These are phyloP conservation scores for Trypanosoma caninum DNA, from an alignment of 208 protist genomes.

Conservation along the genomic window DNA sequence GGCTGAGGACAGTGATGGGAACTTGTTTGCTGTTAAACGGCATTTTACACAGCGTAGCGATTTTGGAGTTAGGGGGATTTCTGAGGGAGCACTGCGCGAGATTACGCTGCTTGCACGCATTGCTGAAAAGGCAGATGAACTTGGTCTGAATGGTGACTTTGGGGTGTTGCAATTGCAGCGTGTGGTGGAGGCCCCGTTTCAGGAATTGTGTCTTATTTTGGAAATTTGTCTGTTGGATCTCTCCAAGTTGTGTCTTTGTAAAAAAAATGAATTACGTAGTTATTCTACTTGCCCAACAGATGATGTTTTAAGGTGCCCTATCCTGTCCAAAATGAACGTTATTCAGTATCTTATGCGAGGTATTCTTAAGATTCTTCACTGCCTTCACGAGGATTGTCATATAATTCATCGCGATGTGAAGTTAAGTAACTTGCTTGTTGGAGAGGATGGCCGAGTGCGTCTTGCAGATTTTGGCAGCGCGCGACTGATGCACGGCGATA, in stretches of 20 bases:
- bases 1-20: constrained; percentile 33
- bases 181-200: constrained; percentile 74
- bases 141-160: neutral
- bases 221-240: constrained; percentile 67
- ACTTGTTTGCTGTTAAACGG: constrained; percentile 73
- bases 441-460: constrained; percentile 52
- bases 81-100: constrained; percentile 73
- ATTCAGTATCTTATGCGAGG: constrained; percentile 75
- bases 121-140: neutral
- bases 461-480: constrained; percentile 88
- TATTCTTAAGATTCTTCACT: constrained; percentile 55
- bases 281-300: neutral
- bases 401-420: constrained; percentile 90
- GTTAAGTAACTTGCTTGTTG: constrained; percentile 82
- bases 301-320: constrained; percentile 14
- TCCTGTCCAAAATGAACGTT: constrained; percentile 36
- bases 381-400: constrained; percentile 68
- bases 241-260: constrained; percentile 33
- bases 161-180: constrained; percentile 44
- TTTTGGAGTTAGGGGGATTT: constrained; percentile 63
- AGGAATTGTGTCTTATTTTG: constrained; percentile 80
- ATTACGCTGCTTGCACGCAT: constrained; percentile 48
- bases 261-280: neutral
- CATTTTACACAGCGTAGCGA: constrained; percentile 71
- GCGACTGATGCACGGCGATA: constrained; percentile 40